Base-by-base conservation (phyloP, 768 basidiomycete genomes). In the Suillus hirtellus region DNA sequence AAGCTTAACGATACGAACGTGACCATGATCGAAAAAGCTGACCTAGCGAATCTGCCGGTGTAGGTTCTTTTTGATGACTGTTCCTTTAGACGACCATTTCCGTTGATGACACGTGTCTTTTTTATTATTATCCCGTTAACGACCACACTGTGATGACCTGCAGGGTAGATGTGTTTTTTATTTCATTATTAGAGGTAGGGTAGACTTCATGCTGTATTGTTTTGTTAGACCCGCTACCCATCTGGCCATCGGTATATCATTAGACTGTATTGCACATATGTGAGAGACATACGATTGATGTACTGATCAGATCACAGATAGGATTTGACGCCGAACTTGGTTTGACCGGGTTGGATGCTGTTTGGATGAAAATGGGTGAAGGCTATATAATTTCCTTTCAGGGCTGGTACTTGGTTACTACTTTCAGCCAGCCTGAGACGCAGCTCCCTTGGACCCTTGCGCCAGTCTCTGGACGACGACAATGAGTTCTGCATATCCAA, bases 401-500 rank as follows among this genome's bases (percentile, higher is more conserved):
- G 17, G 24, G 56, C 24, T 19, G 34, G 31, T 19, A 34, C 52
- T 58, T 17, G 56, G 56, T 58, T 42, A 58, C 54, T 38, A 37
- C 38, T 40, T 58, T 15, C 38, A 24, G 35, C 21, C 21, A 24
- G 19, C 21, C 31, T 31, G 31, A 27, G 55, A 10, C 15, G 12
- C 21, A 14, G 17, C 55, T 40, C 21, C 37, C 21, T 56, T 27
- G 15, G 24, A 56, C 55, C 37, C 56, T 37, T 42, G 24, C 21
- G 37, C 37, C 38, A 40, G 55, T 56, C 40, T 40, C 40, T 58
- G 40, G 42, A 58, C 56, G 15, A 71, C 78, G 67, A 73, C 72
- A 66, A 86, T 85, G 84, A 81, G 71, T 73, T 73, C 78, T 9
- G 65, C 77, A 35, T 79, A 81, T 71, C 76, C 84, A 59, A 71